Conservation (phyloP, 2,329 filamentous ascomycete species). For the Lasiodiplodia theobromae region DNA sequence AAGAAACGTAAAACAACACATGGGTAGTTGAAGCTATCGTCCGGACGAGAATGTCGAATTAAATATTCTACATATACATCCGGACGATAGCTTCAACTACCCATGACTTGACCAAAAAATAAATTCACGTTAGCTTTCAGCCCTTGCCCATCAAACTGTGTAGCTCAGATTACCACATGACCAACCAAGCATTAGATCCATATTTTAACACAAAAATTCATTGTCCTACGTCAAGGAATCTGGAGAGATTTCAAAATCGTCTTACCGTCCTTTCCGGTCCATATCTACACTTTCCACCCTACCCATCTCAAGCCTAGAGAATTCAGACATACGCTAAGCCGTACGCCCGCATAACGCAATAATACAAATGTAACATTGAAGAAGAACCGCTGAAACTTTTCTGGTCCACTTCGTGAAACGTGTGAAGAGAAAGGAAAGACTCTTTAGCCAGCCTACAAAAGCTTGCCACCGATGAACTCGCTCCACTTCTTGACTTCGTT, state of each 20-base stretch:
- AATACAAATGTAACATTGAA: constrained; percentile 2
- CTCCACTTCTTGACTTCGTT: constrained; percentile 93
- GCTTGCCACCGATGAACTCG: constrained; percentile 77
- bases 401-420: background rate
- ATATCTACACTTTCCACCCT: constrained; percentile 12
- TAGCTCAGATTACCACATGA: background rate
- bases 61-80: too few species aligned
- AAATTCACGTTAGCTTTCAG: too few species aligned
- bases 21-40: too few species aligned
- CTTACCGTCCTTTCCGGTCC: background rate
- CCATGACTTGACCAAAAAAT: too few species aligned
- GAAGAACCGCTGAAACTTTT: constrained; percentile 1
- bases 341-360: constrained; percentile 18
- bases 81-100: too few species aligned
- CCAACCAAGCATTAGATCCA: background rate
- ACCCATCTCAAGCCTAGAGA: too few species aligned
- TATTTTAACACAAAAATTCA: background rate
- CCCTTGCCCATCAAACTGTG: too few species aligned
- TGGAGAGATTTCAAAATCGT: background rate
- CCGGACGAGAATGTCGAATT: too few species aligned
- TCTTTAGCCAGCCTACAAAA: background rate
- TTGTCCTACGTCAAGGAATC: background rate
- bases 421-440: background rate
- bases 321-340: constrained; percentile 4
- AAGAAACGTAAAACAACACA: too few species aligned